These are phyloP conservation scores for Kurtzmaniella natalensis DNA, from an alignment of 1,139 yeast genomes.

Conservation along the genomic window DNA sequence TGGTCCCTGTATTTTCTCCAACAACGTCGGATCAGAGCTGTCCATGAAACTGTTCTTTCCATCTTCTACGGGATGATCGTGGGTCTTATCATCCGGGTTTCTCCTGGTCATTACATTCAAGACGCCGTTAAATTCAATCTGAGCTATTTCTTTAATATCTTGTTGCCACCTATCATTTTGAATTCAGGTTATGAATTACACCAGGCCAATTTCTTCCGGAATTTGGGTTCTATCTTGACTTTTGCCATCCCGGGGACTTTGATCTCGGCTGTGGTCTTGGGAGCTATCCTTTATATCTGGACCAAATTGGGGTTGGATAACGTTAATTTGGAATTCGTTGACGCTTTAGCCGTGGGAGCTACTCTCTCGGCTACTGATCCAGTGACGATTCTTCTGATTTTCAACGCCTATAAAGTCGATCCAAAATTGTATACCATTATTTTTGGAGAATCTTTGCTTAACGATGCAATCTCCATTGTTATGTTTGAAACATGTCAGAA, in stretches of 20 bases:
- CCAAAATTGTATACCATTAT: conserved; percentile 95
- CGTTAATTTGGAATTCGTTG: conserved; percentile 83
- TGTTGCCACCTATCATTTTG: conserved; percentile 92
- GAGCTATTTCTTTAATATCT: conserved; percentile 86
- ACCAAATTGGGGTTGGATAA: conserved; percentile 89
- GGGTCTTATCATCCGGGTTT: conserved; percentile 80
- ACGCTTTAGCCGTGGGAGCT: conserved; percentile 96
- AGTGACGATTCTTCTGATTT: conserved; percentile 91
- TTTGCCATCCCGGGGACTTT: conserved; percentile 98
- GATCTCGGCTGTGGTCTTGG: conserved; percentile 84
- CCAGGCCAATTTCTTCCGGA: conserved; percentile 91
- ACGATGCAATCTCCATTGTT: conserved; percentile 97
- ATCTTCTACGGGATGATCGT: conserved; percentile 96
- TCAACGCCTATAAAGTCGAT: conserved; percentile 96
- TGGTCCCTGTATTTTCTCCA: conserved; percentile 95
- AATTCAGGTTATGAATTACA: conserved; percentile 96
- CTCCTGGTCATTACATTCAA: conserved; percentile 96
- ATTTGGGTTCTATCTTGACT: conserved; percentile 83
- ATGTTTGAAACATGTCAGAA: conserved; percentile 99
- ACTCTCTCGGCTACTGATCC: conserved; percentile 98
- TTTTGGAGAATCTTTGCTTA: conserved; percentile 90
- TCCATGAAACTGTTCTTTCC: conserved; percentile 94
- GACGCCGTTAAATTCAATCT: conserved; percentile 95
- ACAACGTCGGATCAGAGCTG: conserved; percentile 85
- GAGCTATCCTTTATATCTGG: conserved; percentile 82